These are phyloP conservation scores for Calocera viscosa DNA, from an alignment of 768 basidiomycete species.

Conservation along the genomic window DNA sequence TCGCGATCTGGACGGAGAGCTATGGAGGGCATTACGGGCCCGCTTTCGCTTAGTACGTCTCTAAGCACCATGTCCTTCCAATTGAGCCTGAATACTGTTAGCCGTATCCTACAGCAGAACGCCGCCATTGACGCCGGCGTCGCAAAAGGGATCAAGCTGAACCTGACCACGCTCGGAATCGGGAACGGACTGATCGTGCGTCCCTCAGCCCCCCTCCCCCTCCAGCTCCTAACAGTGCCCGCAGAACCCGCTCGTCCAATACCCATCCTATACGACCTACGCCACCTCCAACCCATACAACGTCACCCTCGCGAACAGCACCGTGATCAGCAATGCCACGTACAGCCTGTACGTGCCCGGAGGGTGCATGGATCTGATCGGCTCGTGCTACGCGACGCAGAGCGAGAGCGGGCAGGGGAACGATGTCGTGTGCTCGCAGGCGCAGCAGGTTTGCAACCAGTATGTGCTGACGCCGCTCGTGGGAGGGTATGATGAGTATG, in stretches of 20 bases:
- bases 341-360: slow-evolving; percentile 30
- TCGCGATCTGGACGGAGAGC: slow-evolving; percentile 57
- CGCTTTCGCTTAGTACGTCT: slow-evolving; percentile 34
- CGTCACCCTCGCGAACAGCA: slow-evolving; percentile 36
- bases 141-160: slow-evolving; percentile 37
- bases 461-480: slow-evolving; percentile 42
- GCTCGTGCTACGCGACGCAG: slow-evolving; percentile 22
- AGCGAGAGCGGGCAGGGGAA: slow-evolving; percentile 40
- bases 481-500: slow-evolving; percentile 47
- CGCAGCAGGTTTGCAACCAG: slow-evolving; percentile 48
- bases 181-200: slow-evolving; percentile 50
- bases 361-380: slow-evolving; percentile 43
- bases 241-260: slow-evolving; percentile 37
- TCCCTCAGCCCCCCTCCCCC: neutral
- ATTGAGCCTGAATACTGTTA: no score
- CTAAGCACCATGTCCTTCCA: no score
- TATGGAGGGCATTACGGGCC: slow-evolving; percentile 61
- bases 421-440: slow-evolving; percentile 41
- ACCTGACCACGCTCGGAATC: slow-evolving; percentile 50
- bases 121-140: slow-evolving; percentile 39
- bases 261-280: slow-evolving; percentile 46
- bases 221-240: neutral
- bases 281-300: slow-evolving; percentile 47
- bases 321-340: slow-evolving; percentile 33
- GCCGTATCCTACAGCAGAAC: slow-evolving; percentile 49